A percentile compares a stretch with the other conserved stretches of the same genome.
These are phyloP conservation scores for Gossypium davidsonii DNA, from an alignment of 441 rosid species.

Conservation along the genomic window DNA sequence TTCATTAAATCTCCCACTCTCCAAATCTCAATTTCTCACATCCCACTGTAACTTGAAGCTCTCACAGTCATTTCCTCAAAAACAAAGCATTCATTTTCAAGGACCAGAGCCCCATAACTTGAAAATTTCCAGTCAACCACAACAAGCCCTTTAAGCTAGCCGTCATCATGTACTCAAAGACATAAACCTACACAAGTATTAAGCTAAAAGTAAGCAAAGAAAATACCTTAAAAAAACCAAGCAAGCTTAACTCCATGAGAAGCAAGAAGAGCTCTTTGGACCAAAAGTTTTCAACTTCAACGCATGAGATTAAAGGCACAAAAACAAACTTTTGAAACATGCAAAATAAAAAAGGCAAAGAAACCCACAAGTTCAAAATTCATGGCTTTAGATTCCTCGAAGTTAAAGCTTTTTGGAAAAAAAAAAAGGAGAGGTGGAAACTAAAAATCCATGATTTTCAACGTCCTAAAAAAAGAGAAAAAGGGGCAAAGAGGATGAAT, in stretches of 20 bases:
- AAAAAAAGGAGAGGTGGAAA: neutral
- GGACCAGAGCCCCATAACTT: constrained; percentile 11
- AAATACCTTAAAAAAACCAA: constrained; percentile 20
- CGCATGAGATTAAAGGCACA: constrained; percentile 6
- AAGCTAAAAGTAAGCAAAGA: constrained; percentile 13
- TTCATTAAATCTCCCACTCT: constrained; percentile 22
- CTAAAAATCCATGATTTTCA: constrained; percentile 14
- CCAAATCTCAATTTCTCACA: constrained; percentile 18
- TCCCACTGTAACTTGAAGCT: constrained; percentile 22
- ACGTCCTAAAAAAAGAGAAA: constrained; percentile 15
- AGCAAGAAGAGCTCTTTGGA: neutral
- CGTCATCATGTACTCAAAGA: constrained; percentile 16
- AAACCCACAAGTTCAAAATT: constrained; percentile 19
- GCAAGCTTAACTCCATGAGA: constrained; percentile 15
- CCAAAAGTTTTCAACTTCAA: constrained; percentile 9
- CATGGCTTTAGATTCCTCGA: constrained; percentile 19
- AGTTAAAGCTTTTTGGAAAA: constrained; percentile 18
- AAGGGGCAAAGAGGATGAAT: constrained; percentile 6
- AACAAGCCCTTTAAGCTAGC: constrained; percentile 5
- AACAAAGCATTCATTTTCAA: constrained; percentile 24
- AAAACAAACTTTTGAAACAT: constrained; percentile 9
- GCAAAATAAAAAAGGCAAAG: constrained; percentile 17
- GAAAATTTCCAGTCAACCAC: constrained; percentile 14
- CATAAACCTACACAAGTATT: constrained; percentile 16
- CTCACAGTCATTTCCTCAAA: constrained; percentile 22